Evolutionary conservation across 306 rosid genomes (phyloP), one percentile per base, ranked within the genome.

Genomic region (Mucuna pruriens): DNA sequence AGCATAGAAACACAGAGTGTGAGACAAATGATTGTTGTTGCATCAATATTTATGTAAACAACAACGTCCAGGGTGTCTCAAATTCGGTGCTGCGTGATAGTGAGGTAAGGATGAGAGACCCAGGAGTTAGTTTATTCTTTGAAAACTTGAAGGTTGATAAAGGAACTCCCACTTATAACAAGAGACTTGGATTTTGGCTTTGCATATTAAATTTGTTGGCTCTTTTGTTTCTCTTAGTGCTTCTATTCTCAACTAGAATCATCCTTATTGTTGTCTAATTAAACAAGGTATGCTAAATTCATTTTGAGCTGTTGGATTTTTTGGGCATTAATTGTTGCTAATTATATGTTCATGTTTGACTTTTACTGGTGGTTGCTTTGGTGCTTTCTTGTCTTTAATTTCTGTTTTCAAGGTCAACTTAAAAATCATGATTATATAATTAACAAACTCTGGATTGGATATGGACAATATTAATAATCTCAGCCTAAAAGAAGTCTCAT

Each of bases 31-130:
- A 84, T 87, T 77, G 70, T 39, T 84, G 86, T 34, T 87, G 86
- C 82, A 78, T 87, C 73, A 87, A 87, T 79, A 84, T 87, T 52
- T 87, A 87, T 69, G 81, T 87, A 3, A 87, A 84, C 86, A 87
- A 82, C 66, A 87, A 87, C 0, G 84, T 87, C 77, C 86, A 87
- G 20, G 90, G 86, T 61, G 86, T 87, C 54, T 60, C 84, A 52
- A 87, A 81, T 69, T 87, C 90, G 0, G 87, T 84, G 74, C 44
- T 87, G 76, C 81, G 36, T 68, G 88, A 38, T 25, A 84, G 86
- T 76, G 82, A 81, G 58, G 84, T 87, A 4, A 74, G 60, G 42
- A 87, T 84, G 87, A 78, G 76, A 78, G 84, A 87, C 26, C 87
- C 90, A 2, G 90, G 90, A 49, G 4, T 87, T 61, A 68, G 80